phyloP scores from a whole-genome alignment of 768 basidiomycete species.

The Mycena metata region DNA sequence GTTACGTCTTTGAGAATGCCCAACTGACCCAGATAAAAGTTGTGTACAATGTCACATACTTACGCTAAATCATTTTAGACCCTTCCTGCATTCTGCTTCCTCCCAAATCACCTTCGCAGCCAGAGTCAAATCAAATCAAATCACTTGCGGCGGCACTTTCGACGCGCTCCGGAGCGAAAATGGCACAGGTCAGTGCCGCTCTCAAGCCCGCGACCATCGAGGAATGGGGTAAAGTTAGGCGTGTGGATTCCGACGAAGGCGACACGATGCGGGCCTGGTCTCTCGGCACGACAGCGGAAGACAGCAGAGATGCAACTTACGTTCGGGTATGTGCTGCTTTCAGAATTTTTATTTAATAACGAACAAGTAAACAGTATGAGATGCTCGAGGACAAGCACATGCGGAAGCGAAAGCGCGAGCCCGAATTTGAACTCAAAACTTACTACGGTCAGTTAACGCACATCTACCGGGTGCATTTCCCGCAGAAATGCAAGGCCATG shows the following conservation, averaged over 20 bases:
- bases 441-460: constrained; percentile 51
- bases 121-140: constrained; percentile 21
- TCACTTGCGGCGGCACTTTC: constrained; percentile 40
- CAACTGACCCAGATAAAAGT: constrained; percentile 51
- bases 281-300: constrained; percentile 37
- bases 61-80: background rate
- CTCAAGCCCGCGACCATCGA: constrained; percentile 31
- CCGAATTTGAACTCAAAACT: constrained; percentile 22
- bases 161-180: background rate
- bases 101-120: too few relatives aligned
- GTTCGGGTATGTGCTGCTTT: too few relatives aligned
- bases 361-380: constrained; percentile 45
- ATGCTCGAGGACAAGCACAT: constrained; percentile 47
- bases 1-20: constrained; percentile 44
- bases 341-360: too few relatives aligned
- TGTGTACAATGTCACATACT: constrained; percentile 40
- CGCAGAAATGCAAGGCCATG: background rate
- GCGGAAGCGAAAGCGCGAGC: background rate
- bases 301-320: constrained; percentile 50
- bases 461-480: constrained; percentile 42
- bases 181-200: constrained; percentile 27
- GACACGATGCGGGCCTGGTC: constrained; percentile 44
- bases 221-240: constrained; percentile 49
- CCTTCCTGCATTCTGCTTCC: too few relatives aligned
- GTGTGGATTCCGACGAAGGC: constrained; percentile 45